Evolutionary conservation across 345 rosid species (phyloP), one percentile per base, ranked within the genome.

Genomic region (Citrus australasica): DNA sequence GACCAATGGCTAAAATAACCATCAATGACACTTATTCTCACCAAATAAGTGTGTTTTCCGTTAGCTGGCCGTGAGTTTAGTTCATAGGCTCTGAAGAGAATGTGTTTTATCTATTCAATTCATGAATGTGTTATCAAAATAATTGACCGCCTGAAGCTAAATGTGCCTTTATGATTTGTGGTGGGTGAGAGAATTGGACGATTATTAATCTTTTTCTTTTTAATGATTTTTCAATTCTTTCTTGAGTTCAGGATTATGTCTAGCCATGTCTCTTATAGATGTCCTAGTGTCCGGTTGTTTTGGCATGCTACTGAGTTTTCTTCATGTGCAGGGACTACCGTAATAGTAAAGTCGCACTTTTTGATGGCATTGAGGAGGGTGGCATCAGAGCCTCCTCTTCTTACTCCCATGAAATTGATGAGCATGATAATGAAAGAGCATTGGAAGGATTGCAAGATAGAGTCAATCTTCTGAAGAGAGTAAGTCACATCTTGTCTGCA

Each of bases 291-390:
- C 17, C 55, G 10, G 6, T 55, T 16, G 5, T 60, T 64, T 32
- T 69, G 62, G 67, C 66, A 69, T 72, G 21, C 30, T 70, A 67
- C 74, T 72, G 76, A 71, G 27, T 11, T 70, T 17, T 38, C 4
- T 70, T 66, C 78, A 37, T 6, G 3, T 79, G 55, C 86, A 93
- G 98, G 93, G 99, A 95, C 76, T 73, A 81, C 61, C 96, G 93
- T 53, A 89, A 84, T 78, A 87, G 80, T 73, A 92, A 91, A 86
- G 84, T 87, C 70, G 84, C 93, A 48, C 94, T 93, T 53, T 95
- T 93, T 85, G 97, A 95, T 84, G 97, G 97, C 69, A 89, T 93
- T 10, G 99, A 92, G 84, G 99, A 93, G 83, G 98, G 99, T 82
- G 98, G 99, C 82, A 92, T 95, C 78, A 89, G 97, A 86, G 95